These are phyloP conservation scores for Heliamphora exappendiculata DNA, from an alignment of 148 eudicot species.

Conservation along the genomic window DNA sequence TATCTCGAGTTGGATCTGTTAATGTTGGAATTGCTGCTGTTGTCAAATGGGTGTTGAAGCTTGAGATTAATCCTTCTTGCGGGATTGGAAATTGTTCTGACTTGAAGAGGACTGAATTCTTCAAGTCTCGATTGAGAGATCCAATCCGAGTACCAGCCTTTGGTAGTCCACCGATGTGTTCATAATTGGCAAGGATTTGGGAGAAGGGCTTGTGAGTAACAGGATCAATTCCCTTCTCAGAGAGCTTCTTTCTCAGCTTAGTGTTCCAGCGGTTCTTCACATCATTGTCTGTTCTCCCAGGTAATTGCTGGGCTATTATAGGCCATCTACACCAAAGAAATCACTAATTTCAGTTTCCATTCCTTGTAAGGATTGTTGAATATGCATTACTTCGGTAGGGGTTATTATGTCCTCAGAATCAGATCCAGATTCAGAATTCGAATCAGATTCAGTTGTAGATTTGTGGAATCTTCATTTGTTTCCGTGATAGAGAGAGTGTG, in stretches of 20 bases:
- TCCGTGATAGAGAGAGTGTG: not conserved
- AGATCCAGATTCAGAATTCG: not conserved
- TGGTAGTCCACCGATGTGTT: conserved; percentile 61
- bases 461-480: not conserved
- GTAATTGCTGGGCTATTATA: conserved; percentile 74
- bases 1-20: conserved; percentile 15
- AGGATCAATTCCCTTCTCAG: conserved; percentile 71
- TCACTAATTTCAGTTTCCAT: too few relatives aligned
- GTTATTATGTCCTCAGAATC: too few relatives aligned
- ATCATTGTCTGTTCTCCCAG: conserved; percentile 71
- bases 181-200: conserved; percentile 76
- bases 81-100: conserved; percentile 8
- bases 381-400: too few relatives aligned
- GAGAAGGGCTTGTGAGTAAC: conserved; percentile 86
- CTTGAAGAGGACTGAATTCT: conserved; percentile 17
- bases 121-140: conserved; percentile 27
- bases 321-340: conserved; percentile 46
- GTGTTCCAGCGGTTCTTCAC: conserved; percentile 76
- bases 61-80: not conserved
- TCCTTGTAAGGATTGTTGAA: too few relatives aligned
- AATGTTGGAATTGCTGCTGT: too few relatives aligned
- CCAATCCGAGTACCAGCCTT: conserved; percentile 20
- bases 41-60: not conserved
- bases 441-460: too few relatives aligned
- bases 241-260: conserved; percentile 58